A percentile compares a stretch with the other conserved stretches of the same genome.
These are phyloP conservation scores for Cystobasidiopsis lactophilus DNA, from an alignment of 768 basidiomycete species.

Conservation along the genomic window DNA sequence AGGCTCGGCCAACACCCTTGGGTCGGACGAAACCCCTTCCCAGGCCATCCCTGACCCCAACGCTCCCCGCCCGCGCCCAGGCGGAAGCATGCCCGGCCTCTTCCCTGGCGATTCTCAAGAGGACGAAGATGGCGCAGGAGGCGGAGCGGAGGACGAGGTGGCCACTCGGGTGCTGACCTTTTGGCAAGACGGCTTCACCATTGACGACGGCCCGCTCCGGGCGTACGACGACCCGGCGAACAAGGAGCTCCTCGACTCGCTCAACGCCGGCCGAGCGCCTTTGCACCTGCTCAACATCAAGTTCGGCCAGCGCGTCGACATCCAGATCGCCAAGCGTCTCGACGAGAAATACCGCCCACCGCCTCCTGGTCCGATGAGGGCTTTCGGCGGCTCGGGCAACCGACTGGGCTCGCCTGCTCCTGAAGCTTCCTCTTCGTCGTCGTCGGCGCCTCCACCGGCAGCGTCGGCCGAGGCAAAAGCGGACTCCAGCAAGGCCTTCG, in stretches of 20 bases:
- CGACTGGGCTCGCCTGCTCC: conserved; percentile 64
- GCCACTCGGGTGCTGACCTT: conserved; percentile 59
- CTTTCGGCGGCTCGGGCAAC: conserved; percentile 54
- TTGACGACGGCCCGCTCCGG: conserved; percentile 71
- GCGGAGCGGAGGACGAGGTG: conserved; percentile 37
- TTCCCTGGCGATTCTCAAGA: conserved; percentile 21
- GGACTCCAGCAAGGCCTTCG: background rate
- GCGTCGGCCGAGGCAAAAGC: conserved; percentile 25
- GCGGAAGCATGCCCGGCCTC: conserved; percentile 1
- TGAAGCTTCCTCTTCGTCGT: conserved; percentile 14
- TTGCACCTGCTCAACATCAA: conserved; percentile 48
- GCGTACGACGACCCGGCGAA: conserved; percentile 60
- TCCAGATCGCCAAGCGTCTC: conserved; percentile 48
- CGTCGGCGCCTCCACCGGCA: conserved; percentile 12
- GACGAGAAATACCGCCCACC: conserved; percentile 47
- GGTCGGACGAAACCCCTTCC: conserved; percentile 72
- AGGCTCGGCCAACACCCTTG: conserved; percentile 50
- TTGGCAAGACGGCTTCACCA: conserved; percentile 80
- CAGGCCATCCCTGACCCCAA: conserved; percentile 51
- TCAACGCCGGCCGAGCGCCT: conserved; percentile 64
- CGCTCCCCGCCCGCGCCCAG: conserved; percentile 22
- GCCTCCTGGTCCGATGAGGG: conserved; percentile 29
- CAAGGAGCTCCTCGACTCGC: conserved; percentile 43
- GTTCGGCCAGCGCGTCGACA: conserved; percentile 59
- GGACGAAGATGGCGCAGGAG: conserved; percentile 23